Evolutionary conservation across 768 basidiomycete species (phyloP).

Genomic region (Sutorius australiensis): DNA sequence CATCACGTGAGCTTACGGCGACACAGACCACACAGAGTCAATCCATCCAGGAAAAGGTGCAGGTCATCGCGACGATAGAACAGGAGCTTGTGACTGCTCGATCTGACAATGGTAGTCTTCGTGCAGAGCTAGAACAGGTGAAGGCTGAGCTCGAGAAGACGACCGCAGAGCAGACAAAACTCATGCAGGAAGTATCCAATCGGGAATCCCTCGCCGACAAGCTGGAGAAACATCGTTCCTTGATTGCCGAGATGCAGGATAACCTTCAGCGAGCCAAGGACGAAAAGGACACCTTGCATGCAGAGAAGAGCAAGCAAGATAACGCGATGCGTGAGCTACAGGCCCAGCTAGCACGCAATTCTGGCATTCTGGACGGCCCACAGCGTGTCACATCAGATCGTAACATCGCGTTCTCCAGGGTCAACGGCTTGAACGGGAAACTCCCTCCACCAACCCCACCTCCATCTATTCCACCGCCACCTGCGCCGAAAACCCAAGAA

Average conservation of each 20-base stretch:
- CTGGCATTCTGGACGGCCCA: constrained; percentile 35
- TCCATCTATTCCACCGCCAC: constrained; percentile 83
- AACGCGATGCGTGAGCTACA: constrained; percentile 73
- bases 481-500: constrained; percentile 58
- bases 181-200: constrained; percentile 69
- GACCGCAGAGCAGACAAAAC: constrained; percentile 54
- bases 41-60: constrained; percentile 48
- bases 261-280: constrained; percentile 75
- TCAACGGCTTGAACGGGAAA: constrained; percentile 64
- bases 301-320: constrained; percentile 70
- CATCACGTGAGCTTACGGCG: constrained; percentile 39
- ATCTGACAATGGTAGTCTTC: constrained; percentile 42
- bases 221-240: constrained; percentile 71
- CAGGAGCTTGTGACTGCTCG: constrained; percentile 42
- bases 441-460: constrained; percentile 80
- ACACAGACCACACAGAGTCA: constrained; percentile 44
- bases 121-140: constrained; percentile 41
- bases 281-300: constrained; percentile 73
- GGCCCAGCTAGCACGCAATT: constrained; percentile 60
- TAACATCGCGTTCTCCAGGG: constrained; percentile 50
- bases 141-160: constrained; percentile 58
- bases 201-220: constrained; percentile 71
- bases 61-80: constrained; percentile 45
- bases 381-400: constrained; percentile 55
- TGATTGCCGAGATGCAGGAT: constrained; percentile 74